These are phyloP conservation scores for Hura crepitans DNA, from an alignment of 441 rosid genomes.

Conservation along the genomic window DNA sequence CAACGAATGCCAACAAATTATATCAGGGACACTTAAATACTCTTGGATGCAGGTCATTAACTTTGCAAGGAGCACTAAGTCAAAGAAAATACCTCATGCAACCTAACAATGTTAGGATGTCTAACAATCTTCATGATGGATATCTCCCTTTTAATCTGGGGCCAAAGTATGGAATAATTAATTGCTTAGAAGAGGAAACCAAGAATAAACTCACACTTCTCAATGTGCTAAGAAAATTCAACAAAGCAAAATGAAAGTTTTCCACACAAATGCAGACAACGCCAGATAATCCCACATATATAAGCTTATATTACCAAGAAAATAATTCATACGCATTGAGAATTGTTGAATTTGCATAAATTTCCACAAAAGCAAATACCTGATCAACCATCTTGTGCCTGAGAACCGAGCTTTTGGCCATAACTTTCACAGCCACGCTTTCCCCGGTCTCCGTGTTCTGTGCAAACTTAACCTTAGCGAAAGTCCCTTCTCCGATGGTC, in stretches of 20 bases:
- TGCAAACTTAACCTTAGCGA: no score
- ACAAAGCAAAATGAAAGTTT: not conserved
- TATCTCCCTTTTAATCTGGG: slow-evolving; percentile 94
- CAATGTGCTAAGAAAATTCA: not conserved
- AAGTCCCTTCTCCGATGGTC: no score
- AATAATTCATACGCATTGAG: not conserved
- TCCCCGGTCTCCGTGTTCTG: no score
- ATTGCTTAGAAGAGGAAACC: slow-evolving; percentile 9
- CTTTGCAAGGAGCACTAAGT: not conserved
- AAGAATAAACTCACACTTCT: not conserved
- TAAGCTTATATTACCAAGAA: not conserved
- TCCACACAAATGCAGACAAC: not conserved
- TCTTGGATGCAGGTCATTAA: not conserved
- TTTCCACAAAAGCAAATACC: not conserved
- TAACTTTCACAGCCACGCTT: no score
- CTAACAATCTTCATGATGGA: slow-evolving; percentile 98
- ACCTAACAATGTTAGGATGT: slow-evolving; percentile 87
- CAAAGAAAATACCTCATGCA: slow-evolving; percentile 54
- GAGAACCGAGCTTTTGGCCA: no score
- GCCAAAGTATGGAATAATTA: slow-evolving; percentile 13
- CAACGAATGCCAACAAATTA: slow-evolving; percentile 7
- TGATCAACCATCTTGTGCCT: no score
- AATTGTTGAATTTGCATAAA: not conserved
- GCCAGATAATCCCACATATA: not conserved
- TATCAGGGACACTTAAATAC: not conserved